Base-by-base conservation (phyloP, 2,329 filamentous ascomycete species). In the Alternaria postmessia region DNA sequence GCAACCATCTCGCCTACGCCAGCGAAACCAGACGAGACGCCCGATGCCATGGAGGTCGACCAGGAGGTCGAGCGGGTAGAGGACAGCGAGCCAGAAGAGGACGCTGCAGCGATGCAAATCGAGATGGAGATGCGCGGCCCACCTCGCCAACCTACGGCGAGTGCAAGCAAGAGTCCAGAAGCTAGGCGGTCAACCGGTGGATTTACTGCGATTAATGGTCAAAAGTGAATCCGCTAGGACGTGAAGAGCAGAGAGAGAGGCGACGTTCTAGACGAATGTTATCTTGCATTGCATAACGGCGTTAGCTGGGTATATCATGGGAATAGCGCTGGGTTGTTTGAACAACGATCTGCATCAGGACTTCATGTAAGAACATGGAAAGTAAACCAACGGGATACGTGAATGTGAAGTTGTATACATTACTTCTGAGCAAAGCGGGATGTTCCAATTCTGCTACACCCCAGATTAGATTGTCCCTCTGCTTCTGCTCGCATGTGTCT, bases 41-140 rank as follows among this genome's bases (percentile, higher is more conserved):
- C 52, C 3, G 62, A 65, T 18, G 60, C 57, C 11, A 65, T 65
- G 62, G 62, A 65, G 0, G 48, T 65, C 11, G 62, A 65, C 14
- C 42, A 57, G 12, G 51, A 54, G 24, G 54, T 42, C 30, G 54
- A 67, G 18, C 57, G 53, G 14, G 63, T 64, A 0, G 63, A 67
- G 9, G 70, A 72, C 2, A 72, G 66, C 52, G 73, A 74, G 8
- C 59, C 66, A 16, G 73, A 74, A 34, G 59, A 73, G 20, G 76
- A 77, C 48, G 64, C 66, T 1, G 74, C 74, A 20, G 75, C 76
- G 0, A 76, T 77, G 74, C 76, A 78, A 58, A 68, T 78, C n/a
- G 75, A 78, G 64, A 77, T 78, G 73, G 76, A 78, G 61, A 78
- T 78, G 76, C 68, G 75, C 5, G 75, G 76, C 4, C 72, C 72